Evolutionary conservation across 1,139 yeast genomes (phyloP), one percentile per base, ranked within the genome.

Genomic region (Yamadazyma dushanensis): DNA sequence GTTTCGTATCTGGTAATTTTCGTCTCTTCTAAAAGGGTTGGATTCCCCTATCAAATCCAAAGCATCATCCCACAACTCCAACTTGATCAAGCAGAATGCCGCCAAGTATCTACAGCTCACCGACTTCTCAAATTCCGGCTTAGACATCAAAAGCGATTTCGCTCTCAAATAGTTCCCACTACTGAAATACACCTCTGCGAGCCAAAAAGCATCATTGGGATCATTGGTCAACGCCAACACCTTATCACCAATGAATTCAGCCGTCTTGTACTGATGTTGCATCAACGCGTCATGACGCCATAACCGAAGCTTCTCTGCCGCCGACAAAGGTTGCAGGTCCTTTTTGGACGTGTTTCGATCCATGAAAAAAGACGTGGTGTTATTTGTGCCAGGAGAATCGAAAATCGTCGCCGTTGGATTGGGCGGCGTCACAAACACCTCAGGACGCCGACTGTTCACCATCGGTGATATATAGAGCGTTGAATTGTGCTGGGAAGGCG

Each of bases 281-380:
- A 85, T 82, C 40, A 85, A 62, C 0, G 98, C 96, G 56, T 89
- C 96, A 45, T 89, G 96, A 35, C 98, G 69, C 98, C 98, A 92
- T 26, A 87, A 66, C 31, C 98, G 65, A 29, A 92, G 71, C 50
- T 84, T 80, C 46, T 90, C 97, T 0, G 94, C 94, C 39, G 87
- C 95, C 0, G 95, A 77, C 31, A 83, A 57, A 3, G 83, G 83
- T 40, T 49, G 41, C 31, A 34, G 21, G 11, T 29, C 34, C 14
- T 15, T 32, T 5, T 26, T 49, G 28, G 51, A 31, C 51, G 34
- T 41, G 32, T 51, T 39, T 22, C 61, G 37, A 34, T 63, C 67
- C 9, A 59, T 43, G 51, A 66, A 65, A 43, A 69, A 66, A 63
- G 61, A 66, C 24, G 71, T 61, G 31, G 71, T 63, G 35, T 59